Evolutionary conservation across 306 rosid genomes (phyloP).

Genomic region (Lupinus albus): DNA sequence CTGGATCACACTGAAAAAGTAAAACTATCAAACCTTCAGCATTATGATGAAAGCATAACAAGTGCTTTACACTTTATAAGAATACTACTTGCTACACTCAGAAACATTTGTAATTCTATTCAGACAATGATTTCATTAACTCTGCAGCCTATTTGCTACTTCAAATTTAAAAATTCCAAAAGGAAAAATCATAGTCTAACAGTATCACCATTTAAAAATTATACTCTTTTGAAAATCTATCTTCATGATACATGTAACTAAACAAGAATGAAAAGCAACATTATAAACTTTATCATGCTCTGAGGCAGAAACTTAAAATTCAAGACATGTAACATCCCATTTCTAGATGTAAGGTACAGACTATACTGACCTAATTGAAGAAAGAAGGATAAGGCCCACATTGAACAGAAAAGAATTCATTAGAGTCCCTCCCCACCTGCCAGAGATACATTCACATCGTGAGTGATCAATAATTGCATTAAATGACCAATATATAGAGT

Average conservation of each 20-base stretch:
- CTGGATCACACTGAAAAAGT: no score
- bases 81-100: slow-evolving; percentile 3
- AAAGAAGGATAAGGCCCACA: slow-evolving; percentile 92
- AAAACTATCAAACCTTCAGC: slow-evolving; percentile 19
- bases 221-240: neutral
- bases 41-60: slow-evolving; percentile 22
- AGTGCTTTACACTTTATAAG: neutral
- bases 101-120: neutral
- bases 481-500: slow-evolving; percentile 25
- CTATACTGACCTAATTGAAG: slow-evolving; percentile 63
- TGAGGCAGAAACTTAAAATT: neutral
- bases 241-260: neutral
- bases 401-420: slow-evolving; percentile 97
- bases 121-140: neutral
- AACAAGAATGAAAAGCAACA: neutral
- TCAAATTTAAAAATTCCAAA: neutral
- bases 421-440: slow-evolving; percentile 97
- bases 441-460: slow-evolving; percentile 32
- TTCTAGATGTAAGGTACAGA: slow-evolving; percentile 7
- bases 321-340: neutral
- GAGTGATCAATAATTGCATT: slow-evolving; percentile 35
- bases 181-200: slow-evolving; percentile 20
- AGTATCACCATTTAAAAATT: slow-evolving; percentile 23
- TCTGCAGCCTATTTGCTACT: neutral
- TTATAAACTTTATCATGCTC: slow-evolving; percentile 1